These are phyloP conservation scores for Teunomyces pallodes DNA, from an alignment of 805 yeast genomes.

Conservation along the genomic window DNA sequence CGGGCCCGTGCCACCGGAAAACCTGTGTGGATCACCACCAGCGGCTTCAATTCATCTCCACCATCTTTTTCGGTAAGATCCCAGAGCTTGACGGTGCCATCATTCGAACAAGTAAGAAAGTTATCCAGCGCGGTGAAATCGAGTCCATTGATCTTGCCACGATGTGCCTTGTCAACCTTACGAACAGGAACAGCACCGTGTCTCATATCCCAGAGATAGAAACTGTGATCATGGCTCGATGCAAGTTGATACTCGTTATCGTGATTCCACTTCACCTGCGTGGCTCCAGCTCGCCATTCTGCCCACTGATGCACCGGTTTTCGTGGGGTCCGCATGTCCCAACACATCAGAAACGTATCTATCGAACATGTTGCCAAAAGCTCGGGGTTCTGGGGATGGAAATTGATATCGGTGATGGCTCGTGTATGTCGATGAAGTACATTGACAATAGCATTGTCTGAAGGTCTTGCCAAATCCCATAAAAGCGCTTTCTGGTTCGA, in stretches of 20 bases:
- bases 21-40: slow-evolving; percentile 60
- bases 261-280: slow-evolving; percentile 93
- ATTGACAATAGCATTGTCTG: slow-evolving; percentile 72
- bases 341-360: slow-evolving; percentile 79
- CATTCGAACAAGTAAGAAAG: slow-evolving; percentile 82
- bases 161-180: slow-evolving; percentile 64
- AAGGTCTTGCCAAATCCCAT: slow-evolving; percentile 83
- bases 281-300: slow-evolving; percentile 94
- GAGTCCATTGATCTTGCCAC: slow-evolving; percentile 84
- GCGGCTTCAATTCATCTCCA: slow-evolving; percentile 34
- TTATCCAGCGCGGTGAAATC: slow-evolving; percentile 68
- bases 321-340: slow-evolving; percentile 87
- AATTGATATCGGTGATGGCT: slow-evolving; percentile 94
- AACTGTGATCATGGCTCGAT: slow-evolving; percentile 77
- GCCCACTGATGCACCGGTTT: slow-evolving; percentile 76
- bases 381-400: slow-evolving; percentile 85
- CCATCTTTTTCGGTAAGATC: slow-evolving; percentile 33
- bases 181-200: slow-evolving; percentile 75
- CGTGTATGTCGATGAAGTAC: slow-evolving; percentile 87
- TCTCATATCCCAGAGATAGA: slow-evolving; percentile 86
- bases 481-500: slow-evolving; percentile 93
- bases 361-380: slow-evolving; percentile 88
- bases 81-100: slow-evolving; percentile 81
- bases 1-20: slow-evolving; percentile 91
- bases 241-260: slow-evolving; percentile 75